A percentile compares a stretch with the other conserved stretches of the same genome.
Evolutionary conservation across 1,284 basidiomycete species (phyloP).

Genomic region (Apiotrichum mycotoxinovorans): DNA sequence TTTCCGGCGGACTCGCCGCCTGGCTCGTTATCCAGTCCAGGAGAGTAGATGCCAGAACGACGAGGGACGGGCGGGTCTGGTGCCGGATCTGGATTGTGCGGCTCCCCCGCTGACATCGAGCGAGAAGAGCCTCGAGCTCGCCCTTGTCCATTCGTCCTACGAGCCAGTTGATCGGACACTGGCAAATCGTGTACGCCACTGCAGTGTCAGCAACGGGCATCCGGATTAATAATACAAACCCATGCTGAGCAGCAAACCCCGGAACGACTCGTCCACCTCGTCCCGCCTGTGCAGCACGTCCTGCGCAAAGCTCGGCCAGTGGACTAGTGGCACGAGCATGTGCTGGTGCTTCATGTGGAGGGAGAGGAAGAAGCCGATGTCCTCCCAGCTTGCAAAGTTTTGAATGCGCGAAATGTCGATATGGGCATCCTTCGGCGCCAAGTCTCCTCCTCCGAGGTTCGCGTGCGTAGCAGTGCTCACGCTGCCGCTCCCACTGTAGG

Average conservation of each 20-base stretch:
- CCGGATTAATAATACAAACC: background rate
- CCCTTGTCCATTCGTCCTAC: slow-evolving; percentile 17
- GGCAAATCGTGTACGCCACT: slow-evolving; percentile 30
- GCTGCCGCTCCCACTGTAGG: background rate
- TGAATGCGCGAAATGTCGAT: slow-evolving; percentile 17
- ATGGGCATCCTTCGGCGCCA: too few species aligned
- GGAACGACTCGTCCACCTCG: slow-evolving; percentile 25
- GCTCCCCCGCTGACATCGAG: slow-evolving; percentile 23
- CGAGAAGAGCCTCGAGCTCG: slow-evolving; percentile 19
- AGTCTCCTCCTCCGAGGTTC: too few species aligned
- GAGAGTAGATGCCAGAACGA: slow-evolving; percentile 19
- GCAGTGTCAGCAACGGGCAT: background rate
- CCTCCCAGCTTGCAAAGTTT: slow-evolving; percentile 22
- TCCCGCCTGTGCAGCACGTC: slow-evolving; percentile 30
- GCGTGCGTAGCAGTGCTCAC: background rate
- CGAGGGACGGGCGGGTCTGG: slow-evolving; percentile 19
- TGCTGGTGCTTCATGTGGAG: slow-evolving; percentile 31
- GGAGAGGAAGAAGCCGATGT: slow-evolving; percentile 30
- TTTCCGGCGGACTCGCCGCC: slow-evolving; percentile 14
- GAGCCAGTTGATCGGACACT: slow-evolving; percentile 26
- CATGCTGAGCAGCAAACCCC: slow-evolving; percentile 30
- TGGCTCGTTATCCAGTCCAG: slow-evolving; percentile 15
- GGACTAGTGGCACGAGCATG: slow-evolving; percentile 29
- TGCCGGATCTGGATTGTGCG: slow-evolving; percentile 25
- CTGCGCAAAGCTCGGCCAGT: slow-evolving; percentile 31